Evolutionary conservation across 345 rosid genomes (phyloP), one percentile per base, ranked within the genome.

Genomic region (Theobroma cacao): DNA sequence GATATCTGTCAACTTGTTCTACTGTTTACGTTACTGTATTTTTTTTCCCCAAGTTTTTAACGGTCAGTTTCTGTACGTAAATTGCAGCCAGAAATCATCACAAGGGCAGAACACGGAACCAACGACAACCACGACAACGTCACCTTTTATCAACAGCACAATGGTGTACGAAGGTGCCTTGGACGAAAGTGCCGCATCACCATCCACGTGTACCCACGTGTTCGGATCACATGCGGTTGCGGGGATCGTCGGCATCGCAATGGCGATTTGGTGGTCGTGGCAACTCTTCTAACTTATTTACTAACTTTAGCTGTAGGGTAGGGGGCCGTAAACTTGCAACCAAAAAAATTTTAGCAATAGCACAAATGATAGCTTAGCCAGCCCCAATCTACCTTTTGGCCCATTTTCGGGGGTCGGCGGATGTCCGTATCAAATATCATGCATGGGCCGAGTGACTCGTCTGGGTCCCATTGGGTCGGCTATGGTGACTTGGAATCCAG

Each of bases 101-200:
- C 89, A 90, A 76, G 92, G 72, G 58, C 62, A 52, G 55, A n/a
- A 68, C 77, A n/a, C 31, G 77, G 26, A 66, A 78, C 43, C 78
- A 20, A 77, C 75, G 3, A 43, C 82, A 73, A 36, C 67, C 11
- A 17, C 77, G 75, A 58, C 59, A 74, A 20, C 22, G n/a, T 26
- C 31, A 38, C 75, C 81, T 61, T 47, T 61, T 41, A 56, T 83
- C 36, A 48, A 91, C 79, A 48, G 80, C 50, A 26, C 89, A 0
- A 92, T 94, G 94, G 89, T 93, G 61, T 94, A 94, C 61, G 93
- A 90, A 75, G 98, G 97, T 7, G 86, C 86, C 12, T 33, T 84
- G 72, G 90, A 80, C 62, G 79, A 83, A 26, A 89, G 88, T 50
- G 77, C 80, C 70, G 90, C 87, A 63, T 84, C 93, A 56, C 79